A percentile compares a stretch with the other conserved stretches of the same genome.
Evolutionary conservation across 495 filamentous ascomycete species (phyloP).

Genomic region (Penicillium roqueforti): DNA sequence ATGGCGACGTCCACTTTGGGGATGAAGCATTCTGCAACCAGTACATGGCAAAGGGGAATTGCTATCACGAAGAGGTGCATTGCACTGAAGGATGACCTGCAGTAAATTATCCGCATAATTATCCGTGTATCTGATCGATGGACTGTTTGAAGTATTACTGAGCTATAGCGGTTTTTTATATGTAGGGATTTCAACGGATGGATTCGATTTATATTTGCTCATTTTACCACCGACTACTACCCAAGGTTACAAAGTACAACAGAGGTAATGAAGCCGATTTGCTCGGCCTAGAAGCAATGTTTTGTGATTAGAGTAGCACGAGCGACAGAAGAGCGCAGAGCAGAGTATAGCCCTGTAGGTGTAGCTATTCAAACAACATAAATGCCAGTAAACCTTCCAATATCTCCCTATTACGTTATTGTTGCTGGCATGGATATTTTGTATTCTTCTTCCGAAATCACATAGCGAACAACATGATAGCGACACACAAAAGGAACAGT

Average conservation of each 20-base stretch:
- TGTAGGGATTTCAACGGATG: background rate
- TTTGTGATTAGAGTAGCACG: background rate
- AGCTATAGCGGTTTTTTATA: background rate
- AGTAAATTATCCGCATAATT: background rate
- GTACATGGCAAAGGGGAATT: background rate
- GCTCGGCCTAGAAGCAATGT: background rate
- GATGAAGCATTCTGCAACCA: background rate
- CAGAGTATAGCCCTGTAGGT: background rate
- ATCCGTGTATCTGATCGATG: background rate
- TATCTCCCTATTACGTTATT: background rate
- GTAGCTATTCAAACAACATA: background rate
- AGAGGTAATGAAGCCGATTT: background rate
- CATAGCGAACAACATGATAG: background rate
- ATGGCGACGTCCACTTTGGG: slow-evolving; percentile 14
- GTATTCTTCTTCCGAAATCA: background rate
- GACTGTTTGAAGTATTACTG: background rate
- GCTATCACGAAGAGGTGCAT: background rate
- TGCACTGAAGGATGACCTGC: background rate
- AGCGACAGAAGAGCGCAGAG: background rate
- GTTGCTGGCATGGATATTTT: background rate
- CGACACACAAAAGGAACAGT: background rate
- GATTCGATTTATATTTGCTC: background rate
- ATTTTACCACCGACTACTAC: background rate
- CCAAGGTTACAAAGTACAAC: background rate
- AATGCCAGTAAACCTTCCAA: background rate